phyloP scores from a whole-genome alignment of 2,329 filamentous ascomycete genomes.

The Aspergillus alliaceus region DNA sequence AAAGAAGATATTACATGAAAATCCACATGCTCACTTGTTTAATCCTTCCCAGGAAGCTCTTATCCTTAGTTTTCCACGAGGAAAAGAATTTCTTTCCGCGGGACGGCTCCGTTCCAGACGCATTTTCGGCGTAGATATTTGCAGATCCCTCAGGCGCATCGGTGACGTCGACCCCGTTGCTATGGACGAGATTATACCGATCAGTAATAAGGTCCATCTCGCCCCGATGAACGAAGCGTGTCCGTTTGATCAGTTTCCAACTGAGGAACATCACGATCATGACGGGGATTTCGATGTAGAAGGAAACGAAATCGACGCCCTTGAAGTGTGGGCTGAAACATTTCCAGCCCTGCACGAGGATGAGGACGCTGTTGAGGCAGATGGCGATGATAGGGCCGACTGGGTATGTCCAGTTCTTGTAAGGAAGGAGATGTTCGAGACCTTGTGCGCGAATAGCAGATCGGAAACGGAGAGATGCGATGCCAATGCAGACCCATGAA shows the following conservation, averaged over 20 bases:
- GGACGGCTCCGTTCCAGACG: background rate
- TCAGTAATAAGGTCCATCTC: constrained; percentile 56
- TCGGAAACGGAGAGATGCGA: constrained; percentile 67
- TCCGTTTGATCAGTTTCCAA: constrained; percentile 57
- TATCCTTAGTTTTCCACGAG: constrained; percentile 2
- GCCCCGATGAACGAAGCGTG: constrained; percentile 45
- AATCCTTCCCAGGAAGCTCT: constrained; percentile 18
- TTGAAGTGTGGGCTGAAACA: constrained; percentile 62
- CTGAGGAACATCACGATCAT: constrained; percentile 57
- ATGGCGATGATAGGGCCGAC: constrained; percentile 60
- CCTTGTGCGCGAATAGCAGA: constrained; percentile 57
- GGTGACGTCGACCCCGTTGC: constrained; percentile 19
- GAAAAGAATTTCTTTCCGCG: background rate
- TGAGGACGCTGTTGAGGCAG: constrained; percentile 58
- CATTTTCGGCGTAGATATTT: background rate
- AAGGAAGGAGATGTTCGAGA: constrained; percentile 63
- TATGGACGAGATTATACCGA: constrained; percentile 30
- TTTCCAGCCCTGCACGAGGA: constrained; percentile 62
- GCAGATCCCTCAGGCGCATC: constrained; percentile 18
- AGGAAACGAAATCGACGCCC: constrained; percentile 62
- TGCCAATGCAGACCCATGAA: constrained; percentile 62
- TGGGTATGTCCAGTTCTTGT: constrained; percentile 68
- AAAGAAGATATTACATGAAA: constrained; percentile 31
- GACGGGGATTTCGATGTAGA: constrained; percentile 63
- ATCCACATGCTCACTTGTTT: constrained; percentile 40